Base-by-base conservation (phyloP, 495 filamentous ascomycete genomes). In the Trichocladium antarcticum region DNA sequence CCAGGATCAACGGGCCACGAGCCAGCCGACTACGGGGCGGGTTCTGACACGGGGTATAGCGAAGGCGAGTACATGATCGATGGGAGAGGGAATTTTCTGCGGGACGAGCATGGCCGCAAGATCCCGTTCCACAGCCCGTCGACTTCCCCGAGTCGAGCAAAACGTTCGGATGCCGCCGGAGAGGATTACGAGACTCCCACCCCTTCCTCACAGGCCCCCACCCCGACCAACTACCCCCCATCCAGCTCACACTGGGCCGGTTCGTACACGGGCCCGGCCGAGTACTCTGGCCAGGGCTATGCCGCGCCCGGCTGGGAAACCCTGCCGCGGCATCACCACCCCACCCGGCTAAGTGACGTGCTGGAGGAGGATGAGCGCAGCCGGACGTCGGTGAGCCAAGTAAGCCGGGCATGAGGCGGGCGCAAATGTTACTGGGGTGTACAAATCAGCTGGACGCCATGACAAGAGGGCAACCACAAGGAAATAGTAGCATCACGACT, bases 261-360 rank as follows among this genome's bases (percentile, higher is more conserved):
- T 15, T 45, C 48, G 24, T 64, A 70, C 43, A 42, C 59, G 19
- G 40, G 58, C 11, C 49, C 55, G 6, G 63, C 67, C 19, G 73
- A 76, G 38, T 78, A 78, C 54, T 61, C 63, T 12, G 75, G 74
- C 19, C 64, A 76, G 19, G 84, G 80, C 11, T 92, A 83, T 68
- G 81, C 82, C 8, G 74, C 72, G 1, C 63, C 74, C 0, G 83
- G 80, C 8, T 96, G 89, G 89, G 87, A 92, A 44, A 68, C 67
- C 9, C 75, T 88, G 45, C 79, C 84, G n/a, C 74, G 89, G 41
- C 92, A 96, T 68, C 89, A 95, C 58, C 92, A 97, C 68, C 90
- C 90, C 0, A 96, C 90, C 3, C 73, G 92, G 45, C 68, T 98
- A 48, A 96, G 92, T 61, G 92, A 98, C 71, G 89, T 98, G 10